Base-by-base conservation (phyloP, 1,139 yeast genomes). In the Saccharomyces pastorianus region DNA sequence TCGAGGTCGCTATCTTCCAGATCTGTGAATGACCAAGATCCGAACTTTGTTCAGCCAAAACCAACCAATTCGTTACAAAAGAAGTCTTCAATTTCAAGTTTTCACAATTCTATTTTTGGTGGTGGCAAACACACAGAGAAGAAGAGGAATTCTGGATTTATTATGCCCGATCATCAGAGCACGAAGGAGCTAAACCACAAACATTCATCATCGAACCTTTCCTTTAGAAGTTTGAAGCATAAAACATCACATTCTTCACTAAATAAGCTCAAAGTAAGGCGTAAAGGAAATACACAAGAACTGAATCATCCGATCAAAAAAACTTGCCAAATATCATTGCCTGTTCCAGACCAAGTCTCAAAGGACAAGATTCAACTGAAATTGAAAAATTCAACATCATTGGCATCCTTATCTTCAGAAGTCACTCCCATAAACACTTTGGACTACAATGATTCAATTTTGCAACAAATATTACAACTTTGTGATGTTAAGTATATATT, bases 291-390 rank as follows among this genome's bases (percentile, higher is more conserved):
- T 28, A 55, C 41, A 52, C 55, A 11, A 52, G 47, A 11, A 58
- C 53, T 25, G 58, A 55, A 17, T 51, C 56, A 3, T 55, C 60
- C 1, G 56, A 56, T 62, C 2, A 38, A 38, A 20, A 13, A 17
- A 38, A 6, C 58, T 14, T 60, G 62, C 2, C 61, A 60, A 67
- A 82, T 82, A 14, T 81, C 85, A 3, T 65, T 79, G 54, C 87
- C 86, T 0, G 73, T 78, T 3, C 82, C 84, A 7, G 79, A 78
- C 54, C 78, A 76, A 38, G 75, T 75, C 11, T 78, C 85, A 9
- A 73, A 81, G 48, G 81, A 77, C 58, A 81, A 80, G 59, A 70
- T 82, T 51, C 75, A 76, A 58, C 74, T 75, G 56, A 82, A 79
- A 60, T 68, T 82, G 51, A 73, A 76, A 58, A 80, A 79, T 53